Evolutionary conservation across 805 yeast species (phyloP).

Genomic region (Ogataea corticis): DNA sequence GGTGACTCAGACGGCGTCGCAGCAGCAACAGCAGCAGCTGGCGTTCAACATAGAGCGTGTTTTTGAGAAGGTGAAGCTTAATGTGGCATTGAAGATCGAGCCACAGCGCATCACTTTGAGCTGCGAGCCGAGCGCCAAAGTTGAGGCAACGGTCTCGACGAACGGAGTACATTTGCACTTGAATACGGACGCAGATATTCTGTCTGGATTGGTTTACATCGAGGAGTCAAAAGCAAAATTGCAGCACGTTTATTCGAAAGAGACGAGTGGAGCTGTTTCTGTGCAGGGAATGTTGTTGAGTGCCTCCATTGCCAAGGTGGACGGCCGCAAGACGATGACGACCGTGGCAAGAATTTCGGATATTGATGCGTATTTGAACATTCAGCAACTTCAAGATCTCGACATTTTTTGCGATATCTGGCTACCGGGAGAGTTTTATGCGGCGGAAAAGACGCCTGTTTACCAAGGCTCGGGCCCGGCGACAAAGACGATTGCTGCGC

Average conservation of each 20-base stretch:
- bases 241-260: slow-evolving; percentile 90
- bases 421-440: slow-evolving; percentile 50
- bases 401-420: slow-evolving; percentile 82
- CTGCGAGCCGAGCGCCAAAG: slow-evolving; percentile 93
- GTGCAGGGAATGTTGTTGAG: slow-evolving; percentile 49
- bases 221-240: slow-evolving; percentile 66
- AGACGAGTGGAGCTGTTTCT: slow-evolving; percentile 71
- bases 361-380: slow-evolving; percentile 63
- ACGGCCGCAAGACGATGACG: slow-evolving; percentile 42
- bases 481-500: slow-evolving; percentile 40
- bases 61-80: slow-evolving; percentile 58
- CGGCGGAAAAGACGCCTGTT: slow-evolving; percentile 16
- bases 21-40: slow-evolving; percentile 9
- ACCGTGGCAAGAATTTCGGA: slow-evolving; percentile 52
- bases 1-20: not conserved
- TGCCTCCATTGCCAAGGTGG: slow-evolving; percentile 46
- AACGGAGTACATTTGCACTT: slow-evolving; percentile 64
- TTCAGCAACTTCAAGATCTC: slow-evolving; percentile 85
- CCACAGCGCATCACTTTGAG: slow-evolving; percentile 76
- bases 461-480: not conserved
- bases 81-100: slow-evolving; percentile 62
- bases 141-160: slow-evolving; percentile 78
- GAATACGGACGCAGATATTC: slow-evolving; percentile 47
- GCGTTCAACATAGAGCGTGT: slow-evolving; percentile 43
- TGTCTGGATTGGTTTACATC: slow-evolving; percentile 46